Evolutionary conservation across 768 basidiomycete species (phyloP).

Genomic region (Tubosaeta sp.): DNA sequence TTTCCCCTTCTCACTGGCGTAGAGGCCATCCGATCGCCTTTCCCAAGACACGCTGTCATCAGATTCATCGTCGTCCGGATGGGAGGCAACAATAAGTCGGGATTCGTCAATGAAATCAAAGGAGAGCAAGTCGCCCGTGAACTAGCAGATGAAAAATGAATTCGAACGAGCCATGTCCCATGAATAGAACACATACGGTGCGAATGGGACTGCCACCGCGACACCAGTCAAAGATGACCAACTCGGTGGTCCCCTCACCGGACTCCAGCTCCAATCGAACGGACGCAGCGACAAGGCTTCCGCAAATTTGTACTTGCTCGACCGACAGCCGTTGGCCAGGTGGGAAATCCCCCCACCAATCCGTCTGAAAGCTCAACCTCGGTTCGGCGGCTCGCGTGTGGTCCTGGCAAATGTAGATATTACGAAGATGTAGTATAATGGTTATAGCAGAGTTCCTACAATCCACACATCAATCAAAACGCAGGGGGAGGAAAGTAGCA

Average conservation of each 20-base stretch:
- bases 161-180: not conserved
- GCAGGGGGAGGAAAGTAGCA: not conserved
- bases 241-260: slow-evolving; percentile 31
- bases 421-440: slow-evolving; percentile 44
- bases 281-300: slow-evolving; percentile 21
- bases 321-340: slow-evolving; percentile 31
- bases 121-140: slow-evolving; percentile 28
- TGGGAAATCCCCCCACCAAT: slow-evolving; percentile 32
- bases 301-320: slow-evolving; percentile 28
- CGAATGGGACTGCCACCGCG: slow-evolving; percentile 25
- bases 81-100: slow-evolving; percentile 21
- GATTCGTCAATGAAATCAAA: slow-evolving; percentile 29
- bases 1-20: slow-evolving; percentile 26
- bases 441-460: slow-evolving; percentile 25
- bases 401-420: slow-evolving; percentile 53
- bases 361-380: slow-evolving; percentile 27
- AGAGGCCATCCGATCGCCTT: slow-evolving; percentile 29
- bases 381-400: slow-evolving; percentile 41
- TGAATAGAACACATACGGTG: slow-evolving; percentile 16
- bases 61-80: slow-evolving; percentile 33
- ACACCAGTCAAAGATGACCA: slow-evolving; percentile 29
- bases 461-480: not conserved
- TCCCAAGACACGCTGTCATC: slow-evolving; percentile 29
- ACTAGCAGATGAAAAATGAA: slow-evolving; percentile 11
- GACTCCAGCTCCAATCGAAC: slow-evolving; percentile 29